These are phyloP conservation scores for Ophiocordyceps robertsii DNA, from an alignment of 2,329 filamentous ascomycete genomes.

Conservation along the genomic window DNA sequence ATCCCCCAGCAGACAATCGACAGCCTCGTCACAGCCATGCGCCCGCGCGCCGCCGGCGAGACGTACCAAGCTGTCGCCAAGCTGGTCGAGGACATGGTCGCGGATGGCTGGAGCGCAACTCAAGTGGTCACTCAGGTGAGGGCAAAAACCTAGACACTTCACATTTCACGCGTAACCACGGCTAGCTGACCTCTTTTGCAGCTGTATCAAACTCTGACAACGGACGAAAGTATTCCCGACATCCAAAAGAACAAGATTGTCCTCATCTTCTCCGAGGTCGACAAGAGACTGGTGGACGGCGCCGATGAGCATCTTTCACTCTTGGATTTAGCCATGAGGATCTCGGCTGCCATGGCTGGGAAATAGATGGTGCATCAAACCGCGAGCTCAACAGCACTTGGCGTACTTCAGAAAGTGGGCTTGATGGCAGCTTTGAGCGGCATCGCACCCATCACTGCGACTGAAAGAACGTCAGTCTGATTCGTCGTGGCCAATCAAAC, in stretches of 20 bases:
- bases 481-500: conserved; percentile 30
- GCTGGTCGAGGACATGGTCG: conserved; percentile 80
- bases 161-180: background rate
- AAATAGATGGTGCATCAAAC: conserved; percentile 10
- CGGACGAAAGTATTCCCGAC: conserved; percentile 73
- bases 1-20: conserved; percentile 68
- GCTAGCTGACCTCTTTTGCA: conserved; percentile 19
- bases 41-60: conserved; percentile 49
- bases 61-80: conserved; percentile 64
- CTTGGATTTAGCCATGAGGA: conserved; percentile 69
- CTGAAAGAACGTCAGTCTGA: background rate
- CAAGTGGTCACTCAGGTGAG: conserved; percentile 72
- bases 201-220: conserved; percentile 73
- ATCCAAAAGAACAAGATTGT: conserved; percentile 84
- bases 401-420: too few relatives aligned
- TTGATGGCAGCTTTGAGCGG: too few relatives aligned
- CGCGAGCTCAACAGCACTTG: background rate
- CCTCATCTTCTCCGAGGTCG: conserved; percentile 79
- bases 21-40: conserved; percentile 59
- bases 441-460: too few relatives aligned
- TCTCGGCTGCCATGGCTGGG: conserved; percentile 57
- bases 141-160: background rate
- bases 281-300: conserved; percentile 89
- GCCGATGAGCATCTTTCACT: conserved; percentile 91
- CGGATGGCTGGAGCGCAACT: conserved; percentile 91